phyloP scores from a whole-genome alignment of 805 yeast genomes.

The Candida chilensis region DNA sequence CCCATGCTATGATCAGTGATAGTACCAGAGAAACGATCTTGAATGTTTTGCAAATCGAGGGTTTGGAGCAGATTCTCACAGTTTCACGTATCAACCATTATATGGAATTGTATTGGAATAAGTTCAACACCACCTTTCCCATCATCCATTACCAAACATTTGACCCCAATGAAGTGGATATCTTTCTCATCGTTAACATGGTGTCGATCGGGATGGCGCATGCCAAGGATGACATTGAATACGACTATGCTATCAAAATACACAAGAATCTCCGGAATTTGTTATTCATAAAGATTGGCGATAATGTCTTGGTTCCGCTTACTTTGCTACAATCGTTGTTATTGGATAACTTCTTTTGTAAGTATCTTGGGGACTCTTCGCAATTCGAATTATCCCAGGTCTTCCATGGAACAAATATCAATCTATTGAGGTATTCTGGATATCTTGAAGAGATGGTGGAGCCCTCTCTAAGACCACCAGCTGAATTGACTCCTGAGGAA shows the following conservation, averaged over 20 bases:
- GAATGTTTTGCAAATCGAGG: slow-evolving; percentile 1
- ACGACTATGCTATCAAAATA: slow-evolving; percentile 6
- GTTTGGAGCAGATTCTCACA: slow-evolving; percentile 2
- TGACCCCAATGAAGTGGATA: slow-evolving; percentile 2
- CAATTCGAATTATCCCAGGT: slow-evolving; percentile 8
- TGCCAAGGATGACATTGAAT: slow-evolving; percentile 3
- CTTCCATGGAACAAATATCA: slow-evolving; percentile 11
- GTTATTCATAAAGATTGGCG: slow-evolving; percentile 5
- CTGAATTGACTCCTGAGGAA: not conserved
- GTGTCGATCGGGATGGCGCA: slow-evolving; percentile 5
- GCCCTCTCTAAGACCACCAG: slow-evolving; percentile 4
- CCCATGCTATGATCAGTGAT: no score
- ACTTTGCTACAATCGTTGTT: slow-evolving; percentile 12
- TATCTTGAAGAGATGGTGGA: slow-evolving; percentile 6
- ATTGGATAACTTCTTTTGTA: slow-evolving; percentile 11
- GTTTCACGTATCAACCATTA: slow-evolving; percentile 7
- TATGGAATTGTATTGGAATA: slow-evolving; percentile 20
- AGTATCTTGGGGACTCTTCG: slow-evolving; percentile 11
- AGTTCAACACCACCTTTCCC: slow-evolving; percentile 25
- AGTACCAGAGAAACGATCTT: not conserved
- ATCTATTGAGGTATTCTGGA: slow-evolving; percentile 8
- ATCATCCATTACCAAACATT: slow-evolving; percentile 26
- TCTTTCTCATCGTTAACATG: slow-evolving; percentile 12
- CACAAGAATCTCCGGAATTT: slow-evolving; percentile 9
- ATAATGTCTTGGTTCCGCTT: slow-evolving; percentile 6